phyloP scores from a whole-genome alignment of 768 basidiomycete species.

The Hygrophoropsis aurantiaca region DNA sequence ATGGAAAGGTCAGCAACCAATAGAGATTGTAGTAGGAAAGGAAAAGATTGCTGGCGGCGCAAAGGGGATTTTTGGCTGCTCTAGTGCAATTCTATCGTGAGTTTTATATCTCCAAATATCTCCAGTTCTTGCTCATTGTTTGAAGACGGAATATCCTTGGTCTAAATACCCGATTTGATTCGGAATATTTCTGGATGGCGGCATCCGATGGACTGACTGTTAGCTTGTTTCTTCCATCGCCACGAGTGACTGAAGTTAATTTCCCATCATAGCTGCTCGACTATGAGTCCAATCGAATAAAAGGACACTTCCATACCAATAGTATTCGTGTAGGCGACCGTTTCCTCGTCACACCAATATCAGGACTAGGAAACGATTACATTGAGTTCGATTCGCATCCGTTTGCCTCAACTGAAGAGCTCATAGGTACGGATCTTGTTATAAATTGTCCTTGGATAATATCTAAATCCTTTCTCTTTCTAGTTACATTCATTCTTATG shows the following conservation, averaged over 20 bases:
- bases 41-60: slow-evolving; percentile 48
- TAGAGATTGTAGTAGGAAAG: slow-evolving; percentile 48
- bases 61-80: slow-evolving; percentile 56
- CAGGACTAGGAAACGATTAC: slow-evolving; percentile 55
- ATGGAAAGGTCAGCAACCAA: slow-evolving; percentile 54
- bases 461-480: slow-evolving; percentile 11
- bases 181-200: slow-evolving; percentile 60
- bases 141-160: slow-evolving; percentile 63
- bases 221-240: no score
- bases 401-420: slow-evolving; percentile 48
- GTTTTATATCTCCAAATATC: slow-evolving; percentile 21
- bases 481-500: slow-evolving; percentile 65
- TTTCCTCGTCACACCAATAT: slow-evolving; percentile 50
- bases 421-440: slow-evolving; percentile 39
- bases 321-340: slow-evolving; percentile 43
- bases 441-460: not conserved
- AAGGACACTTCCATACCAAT: slow-evolving; percentile 52
- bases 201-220: slow-evolving; percentile 54
- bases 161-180: slow-evolving; percentile 62
- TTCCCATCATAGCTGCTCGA: slow-evolving; percentile 53
- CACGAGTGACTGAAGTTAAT: no score
- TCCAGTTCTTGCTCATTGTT: slow-evolving; percentile 4
- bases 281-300: slow-evolving; percentile 47
- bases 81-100: slow-evolving; percentile 54
- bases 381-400: slow-evolving; percentile 55